Base-by-base conservation (phyloP, 2,329 filamentous ascomycete genomes). In the Diaporthe australafricana region DNA sequence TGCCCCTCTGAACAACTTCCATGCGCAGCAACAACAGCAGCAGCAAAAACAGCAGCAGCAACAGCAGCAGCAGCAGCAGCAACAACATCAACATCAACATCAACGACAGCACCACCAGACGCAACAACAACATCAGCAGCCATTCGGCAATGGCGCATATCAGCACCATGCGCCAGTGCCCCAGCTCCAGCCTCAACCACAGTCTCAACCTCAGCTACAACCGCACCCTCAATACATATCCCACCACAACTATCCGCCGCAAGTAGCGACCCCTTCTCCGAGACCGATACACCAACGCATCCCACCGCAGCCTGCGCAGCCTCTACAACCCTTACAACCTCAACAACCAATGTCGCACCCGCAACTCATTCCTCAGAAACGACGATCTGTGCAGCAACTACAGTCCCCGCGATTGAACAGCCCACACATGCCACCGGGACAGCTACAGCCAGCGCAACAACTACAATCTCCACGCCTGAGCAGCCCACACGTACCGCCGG, bases 181-280 rank as follows among this genome's bases (percentile, higher is more conserved):
- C 25, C n/a, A 60, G 52, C 55, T 63, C 6, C 42, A 63, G 42
- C n/a, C 60, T 35, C 72, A 75, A 22, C 76, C 71, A 32, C 78
- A 78, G 8, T 6, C 30, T 25, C 56, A 38, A 60, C 45, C 70
- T 20, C 48, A 65, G n/a, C 22, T 57, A 20, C 70, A 56, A 57
- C 40, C 56, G 12, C 35, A 32, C 6, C 20, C 52, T 35, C 69
- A 71, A 53, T 73, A 69, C 57, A 69, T 73, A 12, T 32, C 56
- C 66, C 70, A 82, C 67, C 78, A 83, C 25, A 79, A 81, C 48
- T 81, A 81, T 25, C 77, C 82, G 22, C 82, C 83, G 50, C 78
- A 80, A 42, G 77, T 78, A 75, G 66, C 76, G 76, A 56, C 73
- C 48, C 53, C 72, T 70, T 35, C 71, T 70, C 42, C 72, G 45